Evolutionary conservation across 495 filamentous ascomycete genomes (phyloP), one percentile per base, ranked within the genome.

Genomic region (Penicillium cataractarum): DNA sequence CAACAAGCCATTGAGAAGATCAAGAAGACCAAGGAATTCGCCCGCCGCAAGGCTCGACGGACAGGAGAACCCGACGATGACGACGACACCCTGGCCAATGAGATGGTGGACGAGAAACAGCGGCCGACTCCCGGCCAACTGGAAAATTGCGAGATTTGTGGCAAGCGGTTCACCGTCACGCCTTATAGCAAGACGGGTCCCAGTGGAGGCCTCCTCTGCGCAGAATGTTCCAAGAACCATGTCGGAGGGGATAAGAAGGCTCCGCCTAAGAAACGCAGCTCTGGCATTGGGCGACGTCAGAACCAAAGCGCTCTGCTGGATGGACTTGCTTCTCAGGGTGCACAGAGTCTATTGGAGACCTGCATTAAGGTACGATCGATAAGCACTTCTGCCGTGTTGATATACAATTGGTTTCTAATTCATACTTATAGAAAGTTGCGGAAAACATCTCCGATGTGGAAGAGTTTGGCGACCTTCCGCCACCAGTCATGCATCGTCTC

Each of bases 81-180:
- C 17, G 83, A 85, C 53, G 78, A 82, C 40, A 65, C 71, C 29
- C 70, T 79, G 22, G 79, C 84, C 32, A 72, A 74, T 24, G 80
- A 87, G 29, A 82, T 88, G 49, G 79, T 89, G 72, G 78, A 89
- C 60, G 80, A 87, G 60, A 87, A 86, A 62, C 67, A 81, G 32
- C 82, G 82, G n/a, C 89, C 89, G 40, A 68, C 88, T 17, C 91
- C 95, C 0, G 93, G 92, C 2, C 95, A 99, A 74, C 84, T 92
- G 62, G 91, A 89, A 29, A 94, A 97, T 65, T 99, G 95, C 66
- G 92, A 91, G 49, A 76, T 84, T 7, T 99, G 95, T 71, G 82
- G 85, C 24, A 94, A 92, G 67, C 88, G 95, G 26, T 99, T 99
- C 70, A 97, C 92, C 0, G 95, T 99, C 29, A 97, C 95, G 0